Evolutionary conservation across 2,329 filamentous ascomycete genomes (phyloP).

Genomic region (Pyrenophora seminiperda): DNA sequence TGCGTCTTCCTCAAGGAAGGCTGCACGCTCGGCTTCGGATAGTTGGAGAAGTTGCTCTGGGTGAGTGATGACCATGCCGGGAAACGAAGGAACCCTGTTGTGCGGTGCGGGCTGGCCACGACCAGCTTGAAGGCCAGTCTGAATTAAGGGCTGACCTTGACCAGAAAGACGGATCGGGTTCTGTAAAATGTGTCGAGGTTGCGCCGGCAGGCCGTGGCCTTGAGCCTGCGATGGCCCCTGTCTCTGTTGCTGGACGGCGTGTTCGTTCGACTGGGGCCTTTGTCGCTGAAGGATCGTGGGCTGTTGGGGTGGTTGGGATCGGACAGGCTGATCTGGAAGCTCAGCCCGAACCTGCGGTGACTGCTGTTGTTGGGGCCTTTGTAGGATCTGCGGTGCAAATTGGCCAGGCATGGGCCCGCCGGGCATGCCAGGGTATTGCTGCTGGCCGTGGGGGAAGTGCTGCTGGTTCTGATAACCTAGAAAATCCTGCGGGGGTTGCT

Average conservation of each 20-base stretch:
- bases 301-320: constrained; percentile 35
- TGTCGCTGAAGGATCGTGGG: constrained; percentile 46
- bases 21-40: constrained; percentile 80
- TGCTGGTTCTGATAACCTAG: constrained; percentile 24
- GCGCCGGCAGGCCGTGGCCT: constrained; percentile 47
- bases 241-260: constrained; percentile 31
- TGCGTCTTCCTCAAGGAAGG: constrained; percentile 87
- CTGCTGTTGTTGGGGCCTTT: constrained; percentile 50
- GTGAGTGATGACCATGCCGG: constrained; percentile 63
- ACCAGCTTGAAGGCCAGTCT: constrained; percentile 32
- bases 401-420: constrained; percentile 50
- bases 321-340: constrained; percentile 49
- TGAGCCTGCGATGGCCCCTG: constrained; percentile 43
- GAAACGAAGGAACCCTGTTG: constrained; percentile 56
- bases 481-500: constrained; percentile 31
- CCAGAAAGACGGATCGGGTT: constrained; percentile 70
- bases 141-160: constrained; percentile 49
- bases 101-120: constrained; percentile 45
- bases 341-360: constrained; percentile 51
- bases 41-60: constrained; percentile 76
- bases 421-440: constrained; percentile 33
- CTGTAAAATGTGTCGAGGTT: constrained; percentile 76
- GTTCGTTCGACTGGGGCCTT: constrained; percentile 31
- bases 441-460: constrained; percentile 38
- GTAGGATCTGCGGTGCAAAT: constrained; percentile 56